Percentiles rank a stretch among this genome's conserved stretches.
These are phyloP conservation scores for Escallonia herrerae DNA, from an alignment of 129 eudicot species.

Conservation along the genomic window DNA sequence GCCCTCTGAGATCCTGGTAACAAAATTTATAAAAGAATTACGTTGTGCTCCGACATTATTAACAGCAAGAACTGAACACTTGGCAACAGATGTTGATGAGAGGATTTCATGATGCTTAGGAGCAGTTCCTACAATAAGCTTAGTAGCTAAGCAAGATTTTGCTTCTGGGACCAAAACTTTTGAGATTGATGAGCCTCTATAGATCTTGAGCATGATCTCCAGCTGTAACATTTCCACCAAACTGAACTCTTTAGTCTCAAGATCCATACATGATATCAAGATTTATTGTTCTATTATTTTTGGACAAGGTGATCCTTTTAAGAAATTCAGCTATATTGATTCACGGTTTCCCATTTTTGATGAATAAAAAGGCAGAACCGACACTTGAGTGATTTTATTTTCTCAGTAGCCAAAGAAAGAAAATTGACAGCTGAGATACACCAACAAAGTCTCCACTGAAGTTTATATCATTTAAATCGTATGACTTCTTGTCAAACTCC, in stretches of 20 bases:
- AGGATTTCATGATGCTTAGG: constrained; percentile 50
- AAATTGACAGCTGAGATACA: too few relatives aligned
- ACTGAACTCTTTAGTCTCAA: not conserved
- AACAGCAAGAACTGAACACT: constrained; percentile 70
- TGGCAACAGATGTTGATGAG: constrained; percentile 77
- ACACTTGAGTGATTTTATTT: too few relatives aligned
- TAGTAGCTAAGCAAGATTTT: constrained; percentile 53
- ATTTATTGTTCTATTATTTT: too few relatives aligned
- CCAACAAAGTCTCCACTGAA: too few relatives aligned
- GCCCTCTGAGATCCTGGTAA: too few relatives aligned
- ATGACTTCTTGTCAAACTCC: too few relatives aligned
- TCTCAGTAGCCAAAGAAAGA: too few relatives aligned
- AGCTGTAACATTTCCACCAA: constrained; percentile 40
- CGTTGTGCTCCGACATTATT: constrained; percentile 53
- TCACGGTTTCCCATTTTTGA: too few relatives aligned
- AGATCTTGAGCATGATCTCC: constrained; percentile 91
- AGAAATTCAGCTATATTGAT: too few relatives aligned
- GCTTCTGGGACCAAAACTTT: constrained; percentile 78
- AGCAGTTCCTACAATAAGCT: constrained; percentile 69
- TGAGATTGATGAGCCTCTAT: constrained; percentile 75
- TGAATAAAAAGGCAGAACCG: too few relatives aligned
- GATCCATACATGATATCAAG: not conserved
- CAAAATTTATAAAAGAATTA: not conserved
- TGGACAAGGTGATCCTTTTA: too few relatives aligned
- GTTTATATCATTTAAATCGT: too few relatives aligned